Evolutionary conservation across 2,329 filamentous ascomycete genomes (phyloP).

Genomic region (Paradendryphiella salina): DNA sequence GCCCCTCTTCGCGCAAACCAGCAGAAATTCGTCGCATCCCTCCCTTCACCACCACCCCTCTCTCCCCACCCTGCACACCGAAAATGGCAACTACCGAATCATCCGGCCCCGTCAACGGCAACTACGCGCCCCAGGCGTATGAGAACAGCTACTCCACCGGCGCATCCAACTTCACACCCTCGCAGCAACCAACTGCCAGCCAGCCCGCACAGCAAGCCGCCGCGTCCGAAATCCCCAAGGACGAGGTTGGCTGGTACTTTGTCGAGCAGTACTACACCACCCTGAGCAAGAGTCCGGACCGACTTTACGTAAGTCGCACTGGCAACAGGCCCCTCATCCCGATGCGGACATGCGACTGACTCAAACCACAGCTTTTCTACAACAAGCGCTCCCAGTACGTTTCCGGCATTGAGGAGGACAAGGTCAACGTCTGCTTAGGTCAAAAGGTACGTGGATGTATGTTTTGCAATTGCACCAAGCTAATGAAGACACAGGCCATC

Average conservation of each 20-base stretch:
- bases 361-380: constrained; percentile 72
- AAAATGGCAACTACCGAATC: constrained; percentile 44
- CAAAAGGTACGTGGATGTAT: constrained; percentile 67
- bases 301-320: constrained; percentile 67
- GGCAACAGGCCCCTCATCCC: neutral
- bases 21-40: constrained; percentile 4
- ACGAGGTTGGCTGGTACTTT: constrained; percentile 99
- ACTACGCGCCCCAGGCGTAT: constrained; percentile 51
- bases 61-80: constrained; percentile 14
- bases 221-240: constrained; percentile 65
- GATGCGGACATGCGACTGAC: constrained; percentile 24
- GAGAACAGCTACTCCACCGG: constrained; percentile 45
- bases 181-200: constrained; percentile 33
- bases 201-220: constrained; percentile 35
- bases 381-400: constrained; percentile 95
- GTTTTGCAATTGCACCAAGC: neutral
- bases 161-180: constrained; percentile 32
- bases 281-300: constrained; percentile 89
- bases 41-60: constrained; percentile 9
- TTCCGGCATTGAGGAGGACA: constrained; percentile 86
- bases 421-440: constrained; percentile 82
- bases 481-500: constrained; percentile 66
- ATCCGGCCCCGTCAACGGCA: constrained; percentile 53
- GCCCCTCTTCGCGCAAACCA: constrained; percentile 13
- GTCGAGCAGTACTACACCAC: constrained; percentile 99